Conservation (phyloP, 176 grass and related monocot species). For the sorghum (Sorghum bicolor) region DNA sequence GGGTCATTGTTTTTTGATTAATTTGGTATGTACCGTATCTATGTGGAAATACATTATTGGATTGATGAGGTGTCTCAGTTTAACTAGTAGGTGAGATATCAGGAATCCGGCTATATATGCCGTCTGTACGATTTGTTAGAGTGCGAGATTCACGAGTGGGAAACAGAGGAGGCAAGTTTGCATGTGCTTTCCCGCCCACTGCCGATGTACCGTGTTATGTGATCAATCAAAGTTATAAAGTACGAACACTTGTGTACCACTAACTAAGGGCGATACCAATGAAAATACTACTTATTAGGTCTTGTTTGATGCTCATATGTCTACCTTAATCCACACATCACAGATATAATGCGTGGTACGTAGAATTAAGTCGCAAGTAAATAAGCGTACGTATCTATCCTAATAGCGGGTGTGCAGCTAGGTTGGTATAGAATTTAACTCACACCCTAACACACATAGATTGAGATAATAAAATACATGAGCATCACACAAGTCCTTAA, state of each 20-base stretch:
- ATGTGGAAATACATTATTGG: not conserved
- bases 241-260: conserved; percentile 11
- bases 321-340: too few species aligned
- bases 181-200: conserved; percentile 37
- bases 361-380: too few species aligned
- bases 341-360: too few species aligned
- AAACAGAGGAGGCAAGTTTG: conserved; percentile 36
- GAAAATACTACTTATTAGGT: too few species aligned
- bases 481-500: too few species aligned
- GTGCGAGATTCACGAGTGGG: conserved; percentile 16
- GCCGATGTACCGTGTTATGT: conserved; percentile 17
- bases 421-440: too few species aligned
- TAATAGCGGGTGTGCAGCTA: too few species aligned
- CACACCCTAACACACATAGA: too few species aligned
- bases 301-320: too few species aligned
- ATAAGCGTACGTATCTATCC: too few species aligned
- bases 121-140: not conserved
- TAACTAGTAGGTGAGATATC: conserved; percentile 24
- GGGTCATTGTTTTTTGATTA: conserved; percentile 18
- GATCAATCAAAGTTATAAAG: conserved; percentile 26
- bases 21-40: conserved; percentile 25
- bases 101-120: not conserved
- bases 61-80: not conserved
- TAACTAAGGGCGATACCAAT: too few species aligned
- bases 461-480: too few species aligned